These are phyloP conservation scores for Buddleja alternifolia DNA, from an alignment of 257 asterid species.

Conservation along the genomic window DNA sequence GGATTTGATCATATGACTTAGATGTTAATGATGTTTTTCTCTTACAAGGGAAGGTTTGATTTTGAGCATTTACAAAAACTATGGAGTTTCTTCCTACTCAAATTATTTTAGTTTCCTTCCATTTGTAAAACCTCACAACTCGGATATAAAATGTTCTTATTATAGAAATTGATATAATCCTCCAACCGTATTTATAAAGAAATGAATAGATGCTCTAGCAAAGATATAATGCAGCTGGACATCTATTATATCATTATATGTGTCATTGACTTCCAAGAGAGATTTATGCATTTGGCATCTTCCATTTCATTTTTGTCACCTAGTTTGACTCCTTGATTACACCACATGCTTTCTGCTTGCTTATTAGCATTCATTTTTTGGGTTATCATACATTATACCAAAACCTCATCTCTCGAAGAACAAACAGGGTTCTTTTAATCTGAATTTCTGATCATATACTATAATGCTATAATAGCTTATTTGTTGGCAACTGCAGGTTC, in stretches of 20 bases:
- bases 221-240: constrained; percentile 1
- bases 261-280: constrained; percentile 1
- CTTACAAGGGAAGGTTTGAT: constrained; percentile 7
- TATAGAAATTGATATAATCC: constrained; percentile 10
- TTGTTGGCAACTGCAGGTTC: constrained; percentile 67
- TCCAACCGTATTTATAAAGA: not conserved
- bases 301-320: not conserved
- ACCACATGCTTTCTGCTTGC: constrained; percentile 8
- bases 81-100: no score
- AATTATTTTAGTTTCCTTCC: not conserved
- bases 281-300: not conserved
- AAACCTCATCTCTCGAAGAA: constrained; percentile 10
- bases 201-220: constrained; percentile 6
- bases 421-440: constrained; percentile 3
- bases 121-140: not conserved
- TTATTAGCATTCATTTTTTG: constrained; percentile 16
- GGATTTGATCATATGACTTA: not conserved
- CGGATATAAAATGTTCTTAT: not conserved
- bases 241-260: no score
- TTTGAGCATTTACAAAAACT: constrained; percentile 23
- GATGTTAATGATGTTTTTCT: not conserved
- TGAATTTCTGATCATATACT: constrained; percentile 4
- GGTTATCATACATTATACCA: constrained; percentile 15
- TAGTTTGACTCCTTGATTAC: constrained; percentile 15
- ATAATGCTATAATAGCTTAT: constrained; percentile 25